These are phyloP conservation scores for Mortierella sp. DNA, from an alignment of 371 early-diverging fungal species.

Conservation along the genomic window DNA sequence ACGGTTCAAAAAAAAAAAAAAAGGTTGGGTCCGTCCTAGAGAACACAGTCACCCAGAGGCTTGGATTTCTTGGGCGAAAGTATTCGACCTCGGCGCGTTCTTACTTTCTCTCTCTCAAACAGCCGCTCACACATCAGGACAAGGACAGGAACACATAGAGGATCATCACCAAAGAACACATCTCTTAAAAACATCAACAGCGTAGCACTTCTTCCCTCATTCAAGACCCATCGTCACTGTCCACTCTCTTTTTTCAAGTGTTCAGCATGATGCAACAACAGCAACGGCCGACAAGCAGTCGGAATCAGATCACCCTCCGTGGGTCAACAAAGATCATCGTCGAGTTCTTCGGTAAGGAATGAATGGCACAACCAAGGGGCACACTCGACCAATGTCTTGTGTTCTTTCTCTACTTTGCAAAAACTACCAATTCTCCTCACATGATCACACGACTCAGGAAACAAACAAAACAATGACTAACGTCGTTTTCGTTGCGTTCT, in stretches of 20 bases:
- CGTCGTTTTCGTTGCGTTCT: neutral
- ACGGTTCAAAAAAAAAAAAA: neutral
- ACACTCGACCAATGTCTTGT: neutral
- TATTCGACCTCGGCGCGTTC: neutral
- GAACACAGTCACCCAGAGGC: slow-evolving; percentile 1
- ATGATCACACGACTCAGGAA: neutral
- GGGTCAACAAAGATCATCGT: slow-evolving; percentile 85
- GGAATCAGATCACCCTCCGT: slow-evolving; percentile 74
- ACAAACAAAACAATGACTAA: neutral
- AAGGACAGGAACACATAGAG: neutral
- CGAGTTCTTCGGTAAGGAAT: slow-evolving; percentile 84
- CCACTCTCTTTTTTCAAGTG: neutral
- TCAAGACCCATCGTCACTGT: neutral
- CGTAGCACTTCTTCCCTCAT: neutral
- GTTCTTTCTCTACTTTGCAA: neutral
- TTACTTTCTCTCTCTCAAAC: neutral
- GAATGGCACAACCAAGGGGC: neutral
- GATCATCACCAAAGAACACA: neutral
- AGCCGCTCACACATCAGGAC: neutral
- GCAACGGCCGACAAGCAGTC: slow-evolving; percentile 59
- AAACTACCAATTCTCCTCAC: too few relatives aligned
- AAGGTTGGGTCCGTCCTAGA: neutral
- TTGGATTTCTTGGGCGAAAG: neutral
- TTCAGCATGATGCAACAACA: slow-evolving; percentile 36
- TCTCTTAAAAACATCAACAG: neutral